phyloP scores from a whole-genome alignment of 108 stramenopile genomes.

The Nitzschia sp. region DNA sequence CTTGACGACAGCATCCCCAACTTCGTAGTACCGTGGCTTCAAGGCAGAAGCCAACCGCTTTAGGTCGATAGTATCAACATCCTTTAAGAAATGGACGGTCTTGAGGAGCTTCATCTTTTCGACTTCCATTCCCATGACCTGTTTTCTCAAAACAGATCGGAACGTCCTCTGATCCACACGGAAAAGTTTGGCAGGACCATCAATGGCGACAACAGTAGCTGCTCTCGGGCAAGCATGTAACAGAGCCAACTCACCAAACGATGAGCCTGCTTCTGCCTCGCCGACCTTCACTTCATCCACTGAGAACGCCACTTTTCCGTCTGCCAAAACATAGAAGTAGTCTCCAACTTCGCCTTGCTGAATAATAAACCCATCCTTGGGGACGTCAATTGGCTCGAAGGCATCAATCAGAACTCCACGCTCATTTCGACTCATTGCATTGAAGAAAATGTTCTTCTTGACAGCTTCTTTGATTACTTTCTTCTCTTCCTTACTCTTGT shows the following conservation, averaged over 20 bases:
- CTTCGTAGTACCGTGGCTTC: conserved; percentile 26
- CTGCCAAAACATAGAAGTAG: conserved; percentile 70
- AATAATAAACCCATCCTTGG: conserved; percentile 48
- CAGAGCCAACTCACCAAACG: conserved; percentile 81
- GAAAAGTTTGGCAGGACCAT: conserved; percentile 26
- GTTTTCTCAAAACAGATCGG: conserved; percentile 29
- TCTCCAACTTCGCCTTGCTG: conserved; percentile 72
- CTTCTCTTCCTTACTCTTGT: conserved; percentile 47
- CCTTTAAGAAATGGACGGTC: conserved; percentile 35
- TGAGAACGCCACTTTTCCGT: conserved; percentile 61
- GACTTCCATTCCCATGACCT: conserved; percentile 14
- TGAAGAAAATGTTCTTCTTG: conserved; percentile 61
- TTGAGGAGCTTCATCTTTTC: conserved; percentile 30
- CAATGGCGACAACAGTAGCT: conserved; percentile 58
- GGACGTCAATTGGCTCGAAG: conserved; percentile 52
- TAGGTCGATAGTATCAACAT: conserved; percentile 26
- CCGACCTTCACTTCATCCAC: conserved; percentile 62
- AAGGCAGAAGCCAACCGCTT: conserved; percentile 40
- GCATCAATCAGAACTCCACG: conserved; percentile 53
- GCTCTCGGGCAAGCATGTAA: conserved; percentile 77
- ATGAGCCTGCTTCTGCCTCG: conserved; percentile 37
- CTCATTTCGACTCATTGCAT: conserved; percentile 46
- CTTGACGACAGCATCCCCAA: conserved; percentile 50
- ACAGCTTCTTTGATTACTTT: conserved; percentile 56
- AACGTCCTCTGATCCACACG: conserved; percentile 51